Percentiles rank a stretch among this genome's conserved stretches.
Evolutionary conservation across 2,329 filamentous ascomycete species (phyloP).

Genomic region (Aotearoamyces nothofagi): DNA sequence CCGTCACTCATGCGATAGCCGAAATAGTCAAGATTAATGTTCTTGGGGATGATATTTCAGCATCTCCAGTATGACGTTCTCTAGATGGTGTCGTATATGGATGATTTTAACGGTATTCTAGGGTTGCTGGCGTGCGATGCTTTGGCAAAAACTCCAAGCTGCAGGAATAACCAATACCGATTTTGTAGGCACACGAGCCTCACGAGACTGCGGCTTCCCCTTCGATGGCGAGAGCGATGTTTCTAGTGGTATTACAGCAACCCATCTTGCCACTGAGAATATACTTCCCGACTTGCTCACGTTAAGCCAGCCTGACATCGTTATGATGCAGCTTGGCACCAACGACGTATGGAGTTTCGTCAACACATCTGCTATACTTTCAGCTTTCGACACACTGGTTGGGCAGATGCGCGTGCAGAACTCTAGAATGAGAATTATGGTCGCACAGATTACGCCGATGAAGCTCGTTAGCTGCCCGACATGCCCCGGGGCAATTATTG

Average conservation of each 20-base stretch:
- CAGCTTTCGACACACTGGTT: conserved; percentile 23
- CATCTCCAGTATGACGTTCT: too few relatives aligned
- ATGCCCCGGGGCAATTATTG: too few relatives aligned
- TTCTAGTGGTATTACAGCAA: conserved; percentile 25
- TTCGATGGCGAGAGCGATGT: conserved; percentile 30
- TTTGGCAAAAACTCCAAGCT: conserved; percentile 18
- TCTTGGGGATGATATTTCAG: too few relatives aligned
- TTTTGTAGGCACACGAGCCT: conserved; percentile 21
- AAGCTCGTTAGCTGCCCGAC: too few relatives aligned
- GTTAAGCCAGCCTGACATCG: conserved; percentile 24
- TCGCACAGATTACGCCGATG: too few relatives aligned
- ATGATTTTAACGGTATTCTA: too few relatives aligned
- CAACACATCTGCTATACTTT: conserved; percentile 19
- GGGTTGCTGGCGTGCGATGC: conserved; percentile 21
- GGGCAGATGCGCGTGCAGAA: conserved; percentile 27
- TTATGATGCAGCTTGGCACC: conserved; percentile 29
- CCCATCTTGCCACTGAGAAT: conserved; percentile 22
- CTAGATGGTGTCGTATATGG: too few relatives aligned
- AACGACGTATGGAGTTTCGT: conserved; percentile 25
- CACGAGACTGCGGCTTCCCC: conserved; percentile 20
- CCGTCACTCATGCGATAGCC: too few relatives aligned
- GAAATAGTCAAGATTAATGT: too few relatives aligned
- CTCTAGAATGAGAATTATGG: conserved; percentile 22
- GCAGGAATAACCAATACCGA: conserved; percentile 19
- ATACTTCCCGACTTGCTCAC: conserved; percentile 24